Evolutionary conservation across 768 basidiomycete species (phyloP).

Genomic region (Floccularia luteovirens): DNA sequence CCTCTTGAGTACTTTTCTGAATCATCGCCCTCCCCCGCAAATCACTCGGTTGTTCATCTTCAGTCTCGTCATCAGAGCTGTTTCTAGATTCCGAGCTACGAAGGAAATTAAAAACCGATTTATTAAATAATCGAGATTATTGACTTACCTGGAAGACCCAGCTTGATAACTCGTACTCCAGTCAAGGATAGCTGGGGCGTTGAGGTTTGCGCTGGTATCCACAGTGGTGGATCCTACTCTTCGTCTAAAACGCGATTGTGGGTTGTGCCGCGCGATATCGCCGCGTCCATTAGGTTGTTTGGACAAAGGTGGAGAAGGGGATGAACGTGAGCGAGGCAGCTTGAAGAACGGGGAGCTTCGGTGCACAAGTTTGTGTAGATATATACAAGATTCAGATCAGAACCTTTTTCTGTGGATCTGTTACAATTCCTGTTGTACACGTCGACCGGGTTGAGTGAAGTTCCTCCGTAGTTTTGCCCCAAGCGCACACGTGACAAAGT

Average conservation of each 20-base stretch:
- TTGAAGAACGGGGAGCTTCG: too few species aligned
- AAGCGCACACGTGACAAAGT: too few species aligned
- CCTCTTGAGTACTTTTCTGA: too few species aligned
- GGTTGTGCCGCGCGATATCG: conserved; percentile 33
- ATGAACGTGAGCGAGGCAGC: conserved; percentile 75
- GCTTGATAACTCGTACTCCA: conserved; percentile 88
- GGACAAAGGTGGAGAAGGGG: conserved; percentile 64
- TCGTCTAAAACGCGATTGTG: conserved; percentile 25
- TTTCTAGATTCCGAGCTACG: conserved; percentile 43
- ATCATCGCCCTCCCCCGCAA: conserved; percentile 37
- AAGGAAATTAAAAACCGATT: not conserved
- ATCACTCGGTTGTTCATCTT: conserved; percentile 31
- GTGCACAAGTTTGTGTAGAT: not conserved
- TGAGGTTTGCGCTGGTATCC: conserved; percentile 12
- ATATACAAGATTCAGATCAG: too few species aligned
- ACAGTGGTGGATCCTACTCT: conserved; percentile 22
- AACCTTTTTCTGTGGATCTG: too few species aligned
- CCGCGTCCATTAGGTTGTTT: conserved; percentile 43
- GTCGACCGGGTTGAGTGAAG: too few species aligned
- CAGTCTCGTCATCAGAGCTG: conserved; percentile 54
- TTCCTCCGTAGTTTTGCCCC: too few species aligned
- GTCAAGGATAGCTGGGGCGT: conserved; percentile 32
- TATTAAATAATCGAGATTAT: not conserved
- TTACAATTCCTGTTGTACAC: too few species aligned
- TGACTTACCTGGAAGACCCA: conserved; percentile 67